These are phyloP conservation scores for Schizophyllum amplum DNA, from an alignment of 1,284 basidiomycete genomes.

Conservation along the genomic window DNA sequence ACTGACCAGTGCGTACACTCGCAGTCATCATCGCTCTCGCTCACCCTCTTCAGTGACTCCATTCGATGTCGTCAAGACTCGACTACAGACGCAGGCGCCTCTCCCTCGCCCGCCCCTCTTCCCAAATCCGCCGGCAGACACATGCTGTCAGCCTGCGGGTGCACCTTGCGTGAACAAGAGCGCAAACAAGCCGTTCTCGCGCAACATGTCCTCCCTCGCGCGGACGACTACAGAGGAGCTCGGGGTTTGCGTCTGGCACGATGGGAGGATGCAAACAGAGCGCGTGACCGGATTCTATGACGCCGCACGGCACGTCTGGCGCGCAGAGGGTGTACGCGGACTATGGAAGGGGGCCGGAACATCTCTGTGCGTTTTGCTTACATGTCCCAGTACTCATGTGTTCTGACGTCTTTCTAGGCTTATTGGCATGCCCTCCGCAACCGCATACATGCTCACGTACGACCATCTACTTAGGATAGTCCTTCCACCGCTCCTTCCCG, in stretches of 20 bases:
- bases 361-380: slow-evolving; percentile 61
- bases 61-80: slow-evolving; percentile 90
- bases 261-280: slow-evolving; percentile 60
- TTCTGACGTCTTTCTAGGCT: slow-evolving; percentile 39
- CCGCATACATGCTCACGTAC: slow-evolving; percentile 95
- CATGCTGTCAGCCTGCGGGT: slow-evolving; percentile 61
- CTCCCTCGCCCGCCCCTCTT: slow-evolving; percentile 38
- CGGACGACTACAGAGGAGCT: slow-evolving; percentile 44
- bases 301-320: slow-evolving; percentile 71
- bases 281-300: slow-evolving; percentile 76
- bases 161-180: slow-evolving; percentile 39
- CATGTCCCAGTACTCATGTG: neutral
- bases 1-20: slow-evolving; percentile 58
- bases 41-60: slow-evolving; percentile 69
- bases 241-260: slow-evolving; percentile 71
- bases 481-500: slow-evolving; percentile 49
- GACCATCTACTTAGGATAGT: slow-evolving; percentile 73
- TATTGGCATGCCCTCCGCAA: slow-evolving; percentile 90
- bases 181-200: slow-evolving; percentile 11
- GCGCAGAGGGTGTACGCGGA: slow-evolving; percentile 69
- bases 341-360: slow-evolving; percentile 90
- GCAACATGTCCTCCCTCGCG: slow-evolving; percentile 68
- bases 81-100: slow-evolving; percentile 74
- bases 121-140: slow-evolving; percentile 26
- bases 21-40: neutral